Evolutionary conservation across 257 asterid genomes (phyloP), one percentile per base, ranked within the genome.

Genomic region (Nicotiana tomentosiformis): DNA sequence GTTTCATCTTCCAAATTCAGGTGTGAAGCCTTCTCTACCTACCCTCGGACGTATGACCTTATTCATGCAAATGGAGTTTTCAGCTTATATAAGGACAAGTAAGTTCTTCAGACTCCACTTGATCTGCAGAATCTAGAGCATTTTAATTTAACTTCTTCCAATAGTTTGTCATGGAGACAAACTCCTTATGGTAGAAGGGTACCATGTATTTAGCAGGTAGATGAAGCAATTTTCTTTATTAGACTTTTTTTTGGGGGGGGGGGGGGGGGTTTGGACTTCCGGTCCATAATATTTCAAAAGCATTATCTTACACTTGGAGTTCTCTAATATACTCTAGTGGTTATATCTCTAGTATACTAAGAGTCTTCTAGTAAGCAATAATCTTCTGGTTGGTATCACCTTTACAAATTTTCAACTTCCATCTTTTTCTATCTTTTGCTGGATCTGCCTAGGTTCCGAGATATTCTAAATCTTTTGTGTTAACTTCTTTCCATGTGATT

Each of bases 11-110:
- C 81, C 39, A 51, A 74, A 51, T 77, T 60, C 84, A 88, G 91
- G 91, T 88, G 91, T 14, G 91, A 88, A 81, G 88, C 87, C 55
- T 86, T 88, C 83, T 88, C 91, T 46, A 86, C 91, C 43, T 88
- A 86, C 78, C 91, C 91, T 16, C 84, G 91, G 77, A 83, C 88
- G 17, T 88, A 86, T n/a, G 91, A 88, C 82, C 88, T 88, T 30
- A 88, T 88, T 77, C 91, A 88, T 65, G 89, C 89, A 57, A 83
- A 81, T 29, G 88, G 89, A 16, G 30, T 88, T 79, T 88, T 88
- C 70, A 88, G 83, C 86, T 78, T 88, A 84, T 88, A 88, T 80
- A 84, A 88, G 86, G 88, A 81, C 78, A 83, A 86, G 91, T 88
- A 74, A 88, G 89, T 77, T 32, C 20, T 79, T 68, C 39, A 5